Evolutionary conservation across 108 stramenopile genomes (phyloP).

Genomic region (Nitzschia palea): DNA sequence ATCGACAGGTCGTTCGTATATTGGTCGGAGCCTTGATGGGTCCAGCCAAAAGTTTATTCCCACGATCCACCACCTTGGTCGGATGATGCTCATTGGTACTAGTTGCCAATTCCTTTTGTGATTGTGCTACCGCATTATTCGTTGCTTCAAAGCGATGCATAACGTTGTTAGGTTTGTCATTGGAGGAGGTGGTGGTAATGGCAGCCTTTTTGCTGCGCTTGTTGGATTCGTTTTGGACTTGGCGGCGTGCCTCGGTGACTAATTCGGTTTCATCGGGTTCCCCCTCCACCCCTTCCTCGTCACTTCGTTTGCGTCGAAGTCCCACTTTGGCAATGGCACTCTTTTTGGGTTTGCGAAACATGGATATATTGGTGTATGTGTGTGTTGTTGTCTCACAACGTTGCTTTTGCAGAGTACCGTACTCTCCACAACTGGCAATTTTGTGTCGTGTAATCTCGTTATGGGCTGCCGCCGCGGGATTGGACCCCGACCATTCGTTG

Average conservation of each 20-base stretch:
- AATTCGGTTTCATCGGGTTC: conserved; percentile 26
- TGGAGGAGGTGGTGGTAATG: not conserved
- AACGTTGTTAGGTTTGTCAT: conserved; percentile 15
- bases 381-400: too few species aligned
- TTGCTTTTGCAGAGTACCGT: too few species aligned
- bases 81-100: conserved; percentile 55
- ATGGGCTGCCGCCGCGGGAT: too few species aligned
- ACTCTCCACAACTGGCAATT: too few species aligned
- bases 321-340: conserved; percentile 36
- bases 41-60: conserved; percentile 78
- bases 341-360: conserved; percentile 78
- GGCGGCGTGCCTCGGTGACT: not conserved
- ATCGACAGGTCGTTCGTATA: conserved; percentile 88
- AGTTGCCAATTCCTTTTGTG: conserved; percentile 31
- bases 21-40: conserved; percentile 86
- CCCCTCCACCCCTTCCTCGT: conserved; percentile 35
- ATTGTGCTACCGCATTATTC: not conserved
- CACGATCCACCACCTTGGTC: conserved; percentile 19
- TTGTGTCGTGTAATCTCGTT: too few species aligned
- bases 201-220: not conserved
- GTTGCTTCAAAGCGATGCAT: conserved; percentile 23
- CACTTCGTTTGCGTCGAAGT: conserved; percentile 24
- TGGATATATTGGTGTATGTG: too few species aligned
- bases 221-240: not conserved
- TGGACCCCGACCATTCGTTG: too few species aligned